Conservation (phyloP, 345 rosid species). For the Euphorbia tirucalli region DNA sequence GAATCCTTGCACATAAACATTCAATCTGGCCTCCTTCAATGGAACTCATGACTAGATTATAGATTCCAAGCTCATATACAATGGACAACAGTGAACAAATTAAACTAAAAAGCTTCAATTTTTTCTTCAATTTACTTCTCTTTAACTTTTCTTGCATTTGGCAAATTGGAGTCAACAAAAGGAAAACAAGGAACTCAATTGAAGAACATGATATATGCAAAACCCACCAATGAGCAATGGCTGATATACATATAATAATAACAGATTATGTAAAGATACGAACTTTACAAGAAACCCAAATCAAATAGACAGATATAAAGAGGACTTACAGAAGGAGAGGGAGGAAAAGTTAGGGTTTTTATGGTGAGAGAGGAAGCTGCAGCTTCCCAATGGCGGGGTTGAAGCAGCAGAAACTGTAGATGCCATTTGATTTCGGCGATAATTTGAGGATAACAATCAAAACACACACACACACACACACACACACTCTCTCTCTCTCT, state of each 20-base stretch:
- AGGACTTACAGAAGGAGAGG: constrained; percentile 19
- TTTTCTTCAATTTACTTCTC: neutral
- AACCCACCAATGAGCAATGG: too few species aligned
- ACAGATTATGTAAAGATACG: neutral
- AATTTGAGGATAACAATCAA: neutral
- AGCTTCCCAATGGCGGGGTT: neutral
- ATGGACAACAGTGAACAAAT: neutral
- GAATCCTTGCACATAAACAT: neutral
- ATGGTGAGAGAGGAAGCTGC: neutral
- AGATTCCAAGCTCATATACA: neutral
- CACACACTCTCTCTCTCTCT: neutral
- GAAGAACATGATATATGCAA: neutral
- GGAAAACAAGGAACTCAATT: neutral
- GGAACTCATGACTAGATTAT: neutral
- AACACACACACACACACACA: too few species aligned
- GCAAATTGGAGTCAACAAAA: constrained; percentile 4
- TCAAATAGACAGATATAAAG: neutral
- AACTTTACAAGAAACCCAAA: constrained; percentile 3
- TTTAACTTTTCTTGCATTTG: neutral
- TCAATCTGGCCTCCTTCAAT: neutral
- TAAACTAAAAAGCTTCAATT: constrained; percentile 1
- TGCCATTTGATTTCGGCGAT: neutral
- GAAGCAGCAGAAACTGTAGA: constrained; percentile 2
- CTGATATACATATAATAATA: neutral
- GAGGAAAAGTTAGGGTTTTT: neutral